Base-by-base conservation (phyloP, 2,329 filamentous ascomycete genomes). In the Emmonsia crescens region DNA sequence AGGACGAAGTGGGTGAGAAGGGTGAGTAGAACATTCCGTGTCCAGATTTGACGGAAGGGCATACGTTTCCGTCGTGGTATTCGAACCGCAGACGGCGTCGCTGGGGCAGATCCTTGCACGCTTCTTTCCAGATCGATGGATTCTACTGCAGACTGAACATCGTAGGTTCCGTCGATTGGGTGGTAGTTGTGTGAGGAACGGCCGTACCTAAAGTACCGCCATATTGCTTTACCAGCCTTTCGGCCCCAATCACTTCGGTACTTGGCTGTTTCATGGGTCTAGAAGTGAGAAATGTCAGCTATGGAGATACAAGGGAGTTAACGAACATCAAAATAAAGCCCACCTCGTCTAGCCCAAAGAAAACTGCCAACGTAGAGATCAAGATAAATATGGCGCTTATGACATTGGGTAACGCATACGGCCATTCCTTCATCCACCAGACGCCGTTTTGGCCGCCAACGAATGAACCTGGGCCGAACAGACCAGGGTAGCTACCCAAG, bases 381-480 rank as follows among this genome's bases (percentile, higher is more conserved):
- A 83, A 71, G 12, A 90, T 79, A 61, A 87, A 85, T 0, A 80
- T 64, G 1, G 83, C 84, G 67, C 85, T 89, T 57, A 89, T 76
- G 0, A 90, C 72, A 67, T 88, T 89, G 0, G 88, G 88, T 46
- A 90, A 74, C 1, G 85, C 85, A 73, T 87, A 90, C 0, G 87
- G 87, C 73, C 84, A 89, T 57, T 75, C 74, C 24, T 75, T 77
- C 78, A 88, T 83, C 85, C 87, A 89, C 64, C 79, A 74, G 1
- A 85, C 85, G 0, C 84, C 85, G 55, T 79, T 63, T 60, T 80
- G 75, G 0, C 83, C 83, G 0, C 83, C 83, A 38, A 88, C 71
- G 0, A 78, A 64, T 0, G 83, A 84, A 0, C 78, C 80, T 3
- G 82, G 79, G 0, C 85, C 86, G 68, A 91, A 89, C 0, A 88